Base-by-base conservation (phyloP, 2,329 filamentous ascomycete genomes). In the Diplodia mutila region DNA sequence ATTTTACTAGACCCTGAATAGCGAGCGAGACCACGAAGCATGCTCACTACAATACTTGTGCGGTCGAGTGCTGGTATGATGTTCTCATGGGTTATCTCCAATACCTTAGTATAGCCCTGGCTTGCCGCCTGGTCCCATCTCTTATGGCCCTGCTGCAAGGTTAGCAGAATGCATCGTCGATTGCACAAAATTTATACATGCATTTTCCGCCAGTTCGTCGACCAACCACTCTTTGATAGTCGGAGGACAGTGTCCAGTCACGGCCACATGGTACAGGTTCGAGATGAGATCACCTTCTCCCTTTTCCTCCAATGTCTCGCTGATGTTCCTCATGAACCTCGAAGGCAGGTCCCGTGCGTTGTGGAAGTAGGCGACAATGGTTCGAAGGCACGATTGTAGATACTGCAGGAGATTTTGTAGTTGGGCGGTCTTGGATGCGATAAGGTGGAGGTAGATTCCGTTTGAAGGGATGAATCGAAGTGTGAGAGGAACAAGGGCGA, bases 121-220 rank as follows among this genome's bases (percentile, higher is more conserved):
- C 87, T 85, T 2, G 96, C 91, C 6, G 91, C 90, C 74, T 94
- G 96, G 70, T 98, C 94, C 95, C 95, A 99, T 59, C 95, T 86
- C 79, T 97, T 97, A 73, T 97, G 92, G 0, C 93, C 93, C 90
- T 95, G 39, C 37, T n/a, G 5, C 39, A 51, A 59, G 54, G 59
- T 52, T 11, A 25, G 23, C 52, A 46, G 27, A 32, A 23, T 34
- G 25, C 14, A 9, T 8, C 61, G n/a, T n/a, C n/a, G n/a, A n/a
- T n/a, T n/a, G n/a, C n/a, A 27, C 1, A 64, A 39, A 53, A 14
- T 3, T 5, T 7, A 21, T 18, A 78, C 86, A 74, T 82, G 94
- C 92, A 70, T 92, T 84, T 75, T 96, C 92, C 8, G 89, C 87
- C 34, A 97, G 81, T 71, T 91, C 91, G 74, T 97, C 93, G 4